Percentiles rank a stretch among this genome's conserved stretches.
Evolutionary conservation across 2,329 filamentous ascomycete genomes (phyloP).

Genomic region (Fusarium sp.): DNA sequence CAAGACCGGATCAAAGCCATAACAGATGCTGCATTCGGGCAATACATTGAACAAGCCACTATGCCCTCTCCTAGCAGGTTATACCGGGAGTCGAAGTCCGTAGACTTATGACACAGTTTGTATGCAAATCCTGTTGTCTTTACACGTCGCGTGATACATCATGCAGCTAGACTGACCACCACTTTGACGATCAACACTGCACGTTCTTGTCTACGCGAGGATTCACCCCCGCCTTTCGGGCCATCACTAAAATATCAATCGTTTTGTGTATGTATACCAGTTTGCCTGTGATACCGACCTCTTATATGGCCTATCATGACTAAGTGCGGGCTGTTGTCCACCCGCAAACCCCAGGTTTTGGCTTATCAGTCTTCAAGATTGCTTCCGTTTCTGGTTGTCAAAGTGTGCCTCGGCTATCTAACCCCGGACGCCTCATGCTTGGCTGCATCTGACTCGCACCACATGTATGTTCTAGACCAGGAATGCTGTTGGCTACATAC

Average conservation of each 20-base stretch:
- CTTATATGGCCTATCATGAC: slow-evolving; percentile 18
- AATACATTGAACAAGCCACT: slow-evolving; percentile 2
- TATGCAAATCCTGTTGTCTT: slow-evolving; percentile 6
- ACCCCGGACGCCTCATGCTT: slow-evolving; percentile 33
- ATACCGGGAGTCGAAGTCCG: slow-evolving; percentile 6
- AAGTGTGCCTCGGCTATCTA: slow-evolving; percentile 12
- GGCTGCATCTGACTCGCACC: slow-evolving; percentile 16
- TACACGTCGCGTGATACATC: slow-evolving; percentile 18
- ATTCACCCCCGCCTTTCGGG: slow-evolving; percentile 8
- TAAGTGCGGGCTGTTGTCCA: not conserved
- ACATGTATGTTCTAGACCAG: not conserved
- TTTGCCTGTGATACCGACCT: slow-evolving; percentile 11
- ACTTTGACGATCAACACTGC: slow-evolving; percentile 6
- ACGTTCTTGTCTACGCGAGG: not conserved
- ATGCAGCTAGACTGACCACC: slow-evolving; percentile 2
- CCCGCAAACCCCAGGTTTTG: slow-evolving; percentile 4
- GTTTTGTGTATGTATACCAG: not conserved
- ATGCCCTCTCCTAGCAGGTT: not conserved
- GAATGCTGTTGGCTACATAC: not conserved
- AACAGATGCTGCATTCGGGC: slow-evolving; percentile 9
- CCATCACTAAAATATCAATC: not conserved
- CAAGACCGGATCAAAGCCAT: slow-evolving; percentile 8
- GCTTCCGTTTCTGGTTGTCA: not conserved
- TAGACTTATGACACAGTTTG: not conserved
- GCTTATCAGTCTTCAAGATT: slow-evolving; percentile 2